Conservation (phyloP, 331 rosid genomes). For the Pyrus hybrid region DNA sequence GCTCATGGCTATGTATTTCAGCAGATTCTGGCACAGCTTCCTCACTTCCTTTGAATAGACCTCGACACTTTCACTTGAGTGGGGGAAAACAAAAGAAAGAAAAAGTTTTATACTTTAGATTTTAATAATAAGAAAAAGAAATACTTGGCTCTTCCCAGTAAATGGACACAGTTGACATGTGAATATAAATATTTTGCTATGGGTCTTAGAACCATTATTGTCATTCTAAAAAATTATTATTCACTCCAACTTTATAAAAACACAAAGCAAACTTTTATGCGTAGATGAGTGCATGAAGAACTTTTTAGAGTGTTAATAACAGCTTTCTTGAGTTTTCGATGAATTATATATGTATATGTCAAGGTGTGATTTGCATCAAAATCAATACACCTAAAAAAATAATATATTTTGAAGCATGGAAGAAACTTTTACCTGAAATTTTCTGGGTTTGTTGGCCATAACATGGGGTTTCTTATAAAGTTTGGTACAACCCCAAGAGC, state of each 20-base stretch:
- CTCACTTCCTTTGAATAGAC: slow-evolving; percentile 60
- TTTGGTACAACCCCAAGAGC: slow-evolving; percentile 84
- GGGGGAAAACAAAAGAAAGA: neutral
- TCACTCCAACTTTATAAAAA: neutral
- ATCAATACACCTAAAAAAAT: neutral
- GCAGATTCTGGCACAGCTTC: slow-evolving; percentile 53
- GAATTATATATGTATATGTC: neutral
- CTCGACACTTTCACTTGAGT: slow-evolving; percentile 65
- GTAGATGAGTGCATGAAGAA: fast-evolving
- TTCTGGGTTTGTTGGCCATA: slow-evolving; percentile 80
- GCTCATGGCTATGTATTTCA: slow-evolving; percentile 60
- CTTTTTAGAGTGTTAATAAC: neutral
- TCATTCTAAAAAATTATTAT: no score
- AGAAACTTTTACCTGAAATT: slow-evolving; percentile 47
- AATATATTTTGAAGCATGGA: neutral
- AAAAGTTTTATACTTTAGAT: neutral
- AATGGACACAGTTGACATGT: neutral
- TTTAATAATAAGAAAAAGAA: no score
- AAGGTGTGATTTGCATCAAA: neutral
- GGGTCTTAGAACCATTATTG: no score
- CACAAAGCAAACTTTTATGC: no score
- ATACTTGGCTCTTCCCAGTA: neutral
- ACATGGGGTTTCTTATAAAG: slow-evolving; percentile 45
- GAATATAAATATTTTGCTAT: neutral
- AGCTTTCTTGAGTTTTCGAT: no score